Evolutionary conservation across 2,329 filamentous ascomycete species (phyloP).

Genomic region (Cladophialophora psammophila): DNA sequence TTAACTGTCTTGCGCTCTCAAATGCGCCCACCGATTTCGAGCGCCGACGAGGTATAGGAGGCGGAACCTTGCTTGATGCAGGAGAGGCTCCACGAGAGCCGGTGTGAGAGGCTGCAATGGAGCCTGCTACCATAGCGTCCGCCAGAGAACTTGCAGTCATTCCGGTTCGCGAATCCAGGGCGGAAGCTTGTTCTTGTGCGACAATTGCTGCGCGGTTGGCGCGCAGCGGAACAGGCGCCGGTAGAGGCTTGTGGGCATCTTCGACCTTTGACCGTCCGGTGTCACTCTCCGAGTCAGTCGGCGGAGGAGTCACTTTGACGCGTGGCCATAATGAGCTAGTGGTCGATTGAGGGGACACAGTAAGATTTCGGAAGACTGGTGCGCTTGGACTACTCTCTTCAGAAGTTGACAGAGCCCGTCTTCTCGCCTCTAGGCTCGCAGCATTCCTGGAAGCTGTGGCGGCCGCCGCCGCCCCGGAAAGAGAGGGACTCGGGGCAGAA

Average conservation of each 20-base stretch:
- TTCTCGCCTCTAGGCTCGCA: slow-evolving; percentile 25
- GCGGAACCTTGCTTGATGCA: slow-evolving; percentile 44
- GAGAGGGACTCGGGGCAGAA: slow-evolving; percentile 18
- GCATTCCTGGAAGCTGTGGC: slow-evolving; percentile 34
- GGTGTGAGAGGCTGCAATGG: slow-evolving; percentile 53
- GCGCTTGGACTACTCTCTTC: slow-evolving; percentile 21
- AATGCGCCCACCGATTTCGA: slow-evolving; percentile 49
- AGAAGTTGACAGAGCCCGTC: slow-evolving; percentile 23
- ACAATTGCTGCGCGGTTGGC: slow-evolving; percentile 25
- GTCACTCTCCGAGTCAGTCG: slow-evolving; percentile 32
- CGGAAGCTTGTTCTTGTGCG: slow-evolving; percentile 25
- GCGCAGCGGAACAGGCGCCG: slow-evolving; percentile 28
- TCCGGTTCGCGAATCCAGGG: slow-evolving; percentile 22
- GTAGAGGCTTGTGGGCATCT: slow-evolving; percentile 4
- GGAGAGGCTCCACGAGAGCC: slow-evolving; percentile 49
- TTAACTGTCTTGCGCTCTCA: slow-evolving; percentile 36
- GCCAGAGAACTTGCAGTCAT: slow-evolving; percentile 50
- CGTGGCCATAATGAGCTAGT: slow-evolving; percentile 18
- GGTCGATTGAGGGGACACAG: slow-evolving; percentile 6
- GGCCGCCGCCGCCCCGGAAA: slow-evolving; percentile 30
- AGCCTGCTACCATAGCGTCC: slow-evolving; percentile 57
- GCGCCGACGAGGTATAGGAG: slow-evolving; percentile 50
- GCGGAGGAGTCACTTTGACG: slow-evolving; percentile 27
- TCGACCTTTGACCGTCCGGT: slow-evolving; percentile 11
- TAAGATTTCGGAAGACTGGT: slow-evolving; percentile 2